Percentiles rank a stretch among this genome's conserved stretches.
Conservation (phyloP, 768 basidiomycete species). For the Lactarius psammicola region DNA sequence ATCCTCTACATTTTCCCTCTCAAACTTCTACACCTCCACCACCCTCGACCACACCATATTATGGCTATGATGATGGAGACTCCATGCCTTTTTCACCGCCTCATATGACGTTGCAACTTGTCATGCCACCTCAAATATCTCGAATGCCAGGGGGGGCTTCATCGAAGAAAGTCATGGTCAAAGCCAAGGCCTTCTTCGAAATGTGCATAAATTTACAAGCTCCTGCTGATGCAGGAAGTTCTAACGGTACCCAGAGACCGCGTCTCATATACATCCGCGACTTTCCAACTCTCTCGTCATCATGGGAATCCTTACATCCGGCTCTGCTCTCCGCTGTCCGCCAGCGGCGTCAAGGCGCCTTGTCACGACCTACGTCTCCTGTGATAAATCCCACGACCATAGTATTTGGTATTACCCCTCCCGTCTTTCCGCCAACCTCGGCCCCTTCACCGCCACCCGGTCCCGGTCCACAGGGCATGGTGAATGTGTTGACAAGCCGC, state of each 20-base stretch:
- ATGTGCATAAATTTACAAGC: slow-evolving; percentile 64
- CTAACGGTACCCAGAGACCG: slow-evolving; percentile 41
- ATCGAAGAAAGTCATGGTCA: slow-evolving; percentile 32
- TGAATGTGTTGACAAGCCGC: slow-evolving; percentile 49
- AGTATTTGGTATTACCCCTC: slow-evolving; percentile 83
- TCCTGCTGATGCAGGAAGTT: slow-evolving; percentile 28
- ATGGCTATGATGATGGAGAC: slow-evolving; percentile 52
- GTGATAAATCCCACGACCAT: slow-evolving; percentile 73
- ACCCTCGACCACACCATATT: slow-evolving; percentile 32
- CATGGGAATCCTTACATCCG: slow-evolving; percentile 78
- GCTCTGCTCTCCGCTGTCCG: slow-evolving; percentile 77
- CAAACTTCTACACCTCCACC: slow-evolving; percentile 33
- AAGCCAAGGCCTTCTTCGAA: slow-evolving; percentile 72
- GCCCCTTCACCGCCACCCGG: slow-evolving; percentile 33
- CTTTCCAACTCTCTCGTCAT: slow-evolving; percentile 69
- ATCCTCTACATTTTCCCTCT: slow-evolving; percentile 69
- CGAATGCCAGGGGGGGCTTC: slow-evolving; percentile 28
- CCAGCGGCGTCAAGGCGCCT: slow-evolving; percentile 64
- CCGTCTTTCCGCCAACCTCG: slow-evolving; percentile 52
- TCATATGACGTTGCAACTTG: slow-evolving; percentile 49
- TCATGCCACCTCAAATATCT: slow-evolving; percentile 35
- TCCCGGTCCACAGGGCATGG: slow-evolving; percentile 36
- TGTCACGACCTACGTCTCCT: slow-evolving; percentile 58
- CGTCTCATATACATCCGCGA: slow-evolving; percentile 85
- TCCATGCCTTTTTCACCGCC: slow-evolving; percentile 37